Conservation (phyloP, 2,329 filamentous ascomycete species). For the Colletotrichum karsti region DNA sequence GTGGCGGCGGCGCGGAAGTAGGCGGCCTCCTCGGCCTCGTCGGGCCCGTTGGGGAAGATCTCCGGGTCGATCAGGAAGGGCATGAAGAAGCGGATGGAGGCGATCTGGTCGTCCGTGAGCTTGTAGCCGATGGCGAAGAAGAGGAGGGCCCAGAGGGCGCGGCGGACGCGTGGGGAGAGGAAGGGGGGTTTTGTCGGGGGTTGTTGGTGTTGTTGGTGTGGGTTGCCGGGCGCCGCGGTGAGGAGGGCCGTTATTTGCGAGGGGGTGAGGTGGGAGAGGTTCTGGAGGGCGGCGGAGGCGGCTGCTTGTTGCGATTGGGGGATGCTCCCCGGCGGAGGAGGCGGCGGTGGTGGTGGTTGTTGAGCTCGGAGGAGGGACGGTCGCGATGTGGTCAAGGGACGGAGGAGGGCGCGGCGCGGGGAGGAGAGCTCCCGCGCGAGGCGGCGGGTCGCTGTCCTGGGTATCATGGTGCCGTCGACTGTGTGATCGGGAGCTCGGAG, state of each 20-base stretch:
- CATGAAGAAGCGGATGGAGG: background rate
- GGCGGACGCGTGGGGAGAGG: conserved; percentile 8
- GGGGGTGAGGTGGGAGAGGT: conserved; percentile 29
- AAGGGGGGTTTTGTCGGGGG: background rate
- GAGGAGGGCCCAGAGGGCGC: conserved; percentile 13
- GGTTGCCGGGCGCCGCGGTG: background rate
- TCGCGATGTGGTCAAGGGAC: conserved; percentile 13
- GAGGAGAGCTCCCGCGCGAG: conserved; percentile 23
- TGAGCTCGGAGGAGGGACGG: background rate
- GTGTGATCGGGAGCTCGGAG: background rate
- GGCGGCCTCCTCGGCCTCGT: background rate
- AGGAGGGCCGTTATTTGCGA: conserved; percentile 30
- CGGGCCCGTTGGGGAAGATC: no score
- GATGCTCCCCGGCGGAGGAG: background rate
- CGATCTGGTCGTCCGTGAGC: conserved; percentile 6
- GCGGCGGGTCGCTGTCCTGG: conserved; percentile 6
- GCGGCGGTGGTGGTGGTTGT: background rate
- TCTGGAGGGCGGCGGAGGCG: conserved; percentile 22
- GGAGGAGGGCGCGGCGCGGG: background rate
- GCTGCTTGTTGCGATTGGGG: background rate
- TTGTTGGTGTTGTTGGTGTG: background rate
- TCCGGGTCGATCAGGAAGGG: background rate
- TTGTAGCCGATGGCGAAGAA: conserved; percentile 25
- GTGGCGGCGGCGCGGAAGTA: conserved; percentile 1
- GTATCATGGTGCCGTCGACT: conserved; percentile 4